Conservation (phyloP, 441 rosid species). For the Theobroma grandiflorum region DNA sequence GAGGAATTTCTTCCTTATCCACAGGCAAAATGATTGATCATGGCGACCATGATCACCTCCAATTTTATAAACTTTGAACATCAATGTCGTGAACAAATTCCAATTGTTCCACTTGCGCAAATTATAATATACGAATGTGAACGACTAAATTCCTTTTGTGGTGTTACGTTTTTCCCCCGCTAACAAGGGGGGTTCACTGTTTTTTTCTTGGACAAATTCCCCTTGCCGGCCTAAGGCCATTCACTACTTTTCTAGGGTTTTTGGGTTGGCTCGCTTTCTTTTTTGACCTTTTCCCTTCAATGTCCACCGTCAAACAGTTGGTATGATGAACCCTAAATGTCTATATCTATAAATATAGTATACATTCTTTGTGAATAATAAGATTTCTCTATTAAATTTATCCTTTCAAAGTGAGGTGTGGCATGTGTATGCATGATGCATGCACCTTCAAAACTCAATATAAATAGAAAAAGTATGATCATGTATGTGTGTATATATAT, state of each 20-base stretch:
- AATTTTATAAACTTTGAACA: neutral
- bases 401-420: neutral
- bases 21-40: conserved; percentile 8
- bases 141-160: neutral
- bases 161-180: neutral
- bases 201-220: neutral
- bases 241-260: neutral
- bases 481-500: too few relatives aligned
- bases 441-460: neutral
- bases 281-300: neutral
- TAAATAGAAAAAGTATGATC: neutral
- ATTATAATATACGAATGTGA: neutral
- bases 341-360: neutral
- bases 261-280: neutral
- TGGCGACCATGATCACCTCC: neutral
- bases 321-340: conserved; percentile 1
- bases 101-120: neutral
- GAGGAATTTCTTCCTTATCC: conserved; percentile 2
- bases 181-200: neutral
- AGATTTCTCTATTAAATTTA: neutral
- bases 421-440: neutral
- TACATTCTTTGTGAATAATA: too few relatives aligned
- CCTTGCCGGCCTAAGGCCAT: neutral
- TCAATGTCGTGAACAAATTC: neutral
- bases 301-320: neutral